These are phyloP conservation scores for Populus tomentosa DNA, from an alignment of 441 rosid genomes.

Conservation along the genomic window DNA sequence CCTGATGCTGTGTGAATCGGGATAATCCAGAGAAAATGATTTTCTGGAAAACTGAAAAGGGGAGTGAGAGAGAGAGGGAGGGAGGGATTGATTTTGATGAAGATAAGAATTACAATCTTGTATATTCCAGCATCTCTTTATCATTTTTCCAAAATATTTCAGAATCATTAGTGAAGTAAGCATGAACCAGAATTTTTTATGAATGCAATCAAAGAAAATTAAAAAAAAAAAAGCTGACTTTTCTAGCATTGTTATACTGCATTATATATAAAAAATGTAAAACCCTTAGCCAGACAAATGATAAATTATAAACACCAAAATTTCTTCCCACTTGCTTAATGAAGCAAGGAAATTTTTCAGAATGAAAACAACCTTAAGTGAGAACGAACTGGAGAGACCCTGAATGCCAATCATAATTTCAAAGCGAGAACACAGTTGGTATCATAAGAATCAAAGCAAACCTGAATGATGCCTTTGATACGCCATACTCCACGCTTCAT, in stretches of 20 bases:
- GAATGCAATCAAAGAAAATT: not conserved
- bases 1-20: not conserved
- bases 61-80: no score
- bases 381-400: not conserved
- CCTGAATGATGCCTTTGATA: slow-evolving; percentile 96
- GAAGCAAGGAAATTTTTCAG: not conserved
- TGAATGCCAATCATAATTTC: not conserved
- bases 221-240: not conserved
- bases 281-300: not conserved
- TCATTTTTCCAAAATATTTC: not conserved
- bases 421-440: not conserved
- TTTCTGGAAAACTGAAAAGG: not conserved
- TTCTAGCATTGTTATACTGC: not conserved
- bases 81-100: no score
- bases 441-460: slow-evolving; percentile 22
- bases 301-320: not conserved
- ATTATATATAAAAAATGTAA: not conserved
- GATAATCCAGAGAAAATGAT: not conserved
- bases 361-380: not conserved
- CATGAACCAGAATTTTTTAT: not conserved
- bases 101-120: not conserved
- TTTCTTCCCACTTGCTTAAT: not conserved
- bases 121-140: not conserved
- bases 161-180: not conserved
- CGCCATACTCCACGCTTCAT: slow-evolving; percentile 88